A percentile compares a stretch with the other conserved stretches of the same genome.
phyloP scores from a whole-genome alignment of 1,139 yeast genomes.

The Meyerozyma sp. region DNA sequence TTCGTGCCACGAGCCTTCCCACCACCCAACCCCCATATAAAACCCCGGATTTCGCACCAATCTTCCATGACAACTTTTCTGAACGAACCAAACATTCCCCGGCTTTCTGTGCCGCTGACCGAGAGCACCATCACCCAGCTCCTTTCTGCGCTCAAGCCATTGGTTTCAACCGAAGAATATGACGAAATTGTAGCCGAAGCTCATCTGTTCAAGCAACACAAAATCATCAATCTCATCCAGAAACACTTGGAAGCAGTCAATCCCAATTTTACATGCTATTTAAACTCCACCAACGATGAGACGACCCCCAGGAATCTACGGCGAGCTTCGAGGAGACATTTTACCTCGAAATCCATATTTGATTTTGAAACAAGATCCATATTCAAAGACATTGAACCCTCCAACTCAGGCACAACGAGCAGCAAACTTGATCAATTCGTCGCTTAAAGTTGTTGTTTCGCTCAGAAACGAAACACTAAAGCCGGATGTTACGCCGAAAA shows the following conservation, averaged over 20 bases:
- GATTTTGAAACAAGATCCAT: conserved; percentile 68
- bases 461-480: conserved; percentile 48
- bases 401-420: conserved; percentile 66
- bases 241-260: conserved; percentile 37
- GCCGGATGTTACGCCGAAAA: conserved; percentile 52
- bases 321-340: conserved; percentile 59
- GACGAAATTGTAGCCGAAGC: conserved; percentile 35
- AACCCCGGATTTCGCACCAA: background rate
- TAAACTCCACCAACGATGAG: conserved; percentile 55
- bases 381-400: conserved; percentile 45
- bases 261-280: conserved; percentile 42
- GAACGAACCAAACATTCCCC: conserved; percentile 33
- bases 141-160: conserved; percentile 45
- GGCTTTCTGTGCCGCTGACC: conserved; percentile 52
- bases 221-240: conserved; percentile 45
- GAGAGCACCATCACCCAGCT: conserved; percentile 41
- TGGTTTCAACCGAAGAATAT: conserved; percentile 41
- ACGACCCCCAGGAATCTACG: conserved; percentile 60
- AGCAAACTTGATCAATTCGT: conserved; percentile 59
- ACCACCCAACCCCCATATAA: background rate
- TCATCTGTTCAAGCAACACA: conserved; percentile 36
- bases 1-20: background rate
- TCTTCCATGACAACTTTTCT: conserved; percentile 6
- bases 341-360: conserved; percentile 74
- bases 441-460: conserved; percentile 59